Conservation (phyloP, 257 asterid genomes). For the Handroanthus guayacan region DNA sequence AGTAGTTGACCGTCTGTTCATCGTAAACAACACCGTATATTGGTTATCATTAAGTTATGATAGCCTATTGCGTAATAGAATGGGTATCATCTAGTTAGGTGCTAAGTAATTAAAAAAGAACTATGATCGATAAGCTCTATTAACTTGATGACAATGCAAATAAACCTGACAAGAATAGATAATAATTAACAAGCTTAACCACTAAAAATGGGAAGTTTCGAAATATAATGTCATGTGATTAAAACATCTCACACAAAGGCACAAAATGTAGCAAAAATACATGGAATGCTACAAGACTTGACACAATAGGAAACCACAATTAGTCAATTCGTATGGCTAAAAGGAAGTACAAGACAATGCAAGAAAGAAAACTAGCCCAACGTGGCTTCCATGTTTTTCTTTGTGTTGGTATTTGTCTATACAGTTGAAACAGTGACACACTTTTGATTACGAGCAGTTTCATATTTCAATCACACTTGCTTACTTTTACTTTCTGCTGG, state of each 20-base stretch:
- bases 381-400: slow-evolving; percentile 10
- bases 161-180: neutral
- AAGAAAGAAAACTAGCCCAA: neutral
- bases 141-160: slow-evolving; percentile 22
- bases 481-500: slow-evolving; percentile 4
- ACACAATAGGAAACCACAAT: neutral
- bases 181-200: slow-evolving; percentile 1
- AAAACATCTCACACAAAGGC: slow-evolving; percentile 10
- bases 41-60: slow-evolving; percentile 5
- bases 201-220: neutral
- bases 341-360: slow-evolving; percentile 1
- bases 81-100: slow-evolving; percentile 15
- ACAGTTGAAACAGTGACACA: neutral
- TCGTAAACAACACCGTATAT: neutral
- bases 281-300: neutral
- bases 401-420: slow-evolving; percentile 9
- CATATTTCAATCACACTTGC: neutral
- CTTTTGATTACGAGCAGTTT: neutral
- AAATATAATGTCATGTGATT: slow-evolving; percentile 1
- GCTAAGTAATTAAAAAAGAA: slow-evolving; percentile 10
- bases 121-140: slow-evolving; percentile 18
- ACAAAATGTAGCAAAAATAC: neutral
- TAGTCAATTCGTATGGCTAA: neutral
- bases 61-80: slow-evolving; percentile 1
- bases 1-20: neutral